Base-by-base conservation (phyloP, 805 yeast genomes). In the Wickerhamiella musiphila region DNA sequence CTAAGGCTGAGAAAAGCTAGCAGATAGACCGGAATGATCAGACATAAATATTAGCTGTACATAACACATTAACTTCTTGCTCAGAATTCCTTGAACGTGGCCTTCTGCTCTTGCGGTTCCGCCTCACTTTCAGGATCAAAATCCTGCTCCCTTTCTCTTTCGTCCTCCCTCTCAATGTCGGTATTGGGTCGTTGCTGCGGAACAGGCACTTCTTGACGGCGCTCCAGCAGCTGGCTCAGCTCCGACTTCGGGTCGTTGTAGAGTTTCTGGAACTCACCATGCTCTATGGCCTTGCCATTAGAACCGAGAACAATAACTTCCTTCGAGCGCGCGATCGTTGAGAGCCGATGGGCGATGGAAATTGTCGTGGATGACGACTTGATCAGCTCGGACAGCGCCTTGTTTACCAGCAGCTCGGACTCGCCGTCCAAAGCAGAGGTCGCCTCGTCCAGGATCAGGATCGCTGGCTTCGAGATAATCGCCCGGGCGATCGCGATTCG, bases 401-500 rank as follows among this genome's bases (percentile, higher is more conserved):
- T 67, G 50, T 82, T 79, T 25, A 86, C 92, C 3, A 79, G 68
- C 44, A 77, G 74, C 49, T 86, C 96, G 43, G 84, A 75, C 34
- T 78, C 78, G 9, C 92, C 71, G 49, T 86, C 96, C 32, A 86
- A 59, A 0, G 95, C 95, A 21, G 93, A 78, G 0, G 96, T 86
- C 10, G 95, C 94, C 52, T 86, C 96, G 52, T 86, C 96, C 36
- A 86, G 57, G 20, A 86, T 70, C 36, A 86, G 57, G n/a, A 86
- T 64, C 5, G 74, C 64, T 2, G 96, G 95, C 28, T 73, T 65
- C 32, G 78, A 61, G 32, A 86, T 63, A 32, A 86, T 62, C 0
- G 94, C 81, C 38, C 96, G 65, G 1, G 95, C 94, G 36, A 86
- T 62, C 6, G 94, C 93, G 27, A 86, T 73, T 44, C 96, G 61